These are phyloP conservation scores for Diplodia corticola DNA, from an alignment of 2,329 filamentous ascomycete genomes.

Conservation along the genomic window DNA sequence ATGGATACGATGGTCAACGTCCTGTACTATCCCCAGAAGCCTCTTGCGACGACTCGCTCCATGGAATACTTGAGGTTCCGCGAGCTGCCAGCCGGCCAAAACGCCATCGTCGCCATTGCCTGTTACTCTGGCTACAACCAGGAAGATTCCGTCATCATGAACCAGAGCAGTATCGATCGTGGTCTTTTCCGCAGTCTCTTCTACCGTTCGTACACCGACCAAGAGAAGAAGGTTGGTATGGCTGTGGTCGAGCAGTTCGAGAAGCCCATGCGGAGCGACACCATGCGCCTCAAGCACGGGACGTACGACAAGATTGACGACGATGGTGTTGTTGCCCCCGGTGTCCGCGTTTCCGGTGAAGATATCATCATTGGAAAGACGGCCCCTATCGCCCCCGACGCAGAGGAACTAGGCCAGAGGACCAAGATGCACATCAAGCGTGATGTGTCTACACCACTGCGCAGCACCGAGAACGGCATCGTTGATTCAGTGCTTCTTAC, in stretches of 20 bases:
- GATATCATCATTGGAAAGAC: slow-evolving; percentile 99
- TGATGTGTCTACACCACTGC: slow-evolving; percentile 90
- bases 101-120: slow-evolving; percentile 95
- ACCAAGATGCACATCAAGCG: slow-evolving; percentile 89
- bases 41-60: slow-evolving; percentile 88
- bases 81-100: slow-evolving; percentile 93
- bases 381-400: slow-evolving; percentile 87
- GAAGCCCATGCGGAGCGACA: slow-evolving; percentile 86
- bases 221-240: slow-evolving; percentile 94
- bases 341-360: slow-evolving; percentile 91
- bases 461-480: slow-evolving; percentile 96
- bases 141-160: slow-evolving; percentile 99
- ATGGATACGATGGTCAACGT: slow-evolving; percentile 99
- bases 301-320: slow-evolving; percentile 98
- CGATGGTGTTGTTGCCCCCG: slow-evolving; percentile 91
- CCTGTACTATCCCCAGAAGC: slow-evolving; percentile 98
- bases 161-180: slow-evolving; percentile 97
- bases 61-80: slow-evolving; percentile 99
- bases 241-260: slow-evolving; percentile 92
- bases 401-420: slow-evolving; percentile 88
- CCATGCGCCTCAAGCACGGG: slow-evolving; percentile 87
- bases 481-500: slow-evolving; percentile 91
- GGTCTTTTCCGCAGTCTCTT: slow-evolving; percentile 97
- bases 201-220: slow-evolving; percentile 96
- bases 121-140: slow-evolving; percentile 99